A percentile compares a stretch with the other conserved stretches of the same genome.
Evolutionary conservation across 805 yeast species (phyloP).

Genomic region (Candida sithepensis): DNA sequence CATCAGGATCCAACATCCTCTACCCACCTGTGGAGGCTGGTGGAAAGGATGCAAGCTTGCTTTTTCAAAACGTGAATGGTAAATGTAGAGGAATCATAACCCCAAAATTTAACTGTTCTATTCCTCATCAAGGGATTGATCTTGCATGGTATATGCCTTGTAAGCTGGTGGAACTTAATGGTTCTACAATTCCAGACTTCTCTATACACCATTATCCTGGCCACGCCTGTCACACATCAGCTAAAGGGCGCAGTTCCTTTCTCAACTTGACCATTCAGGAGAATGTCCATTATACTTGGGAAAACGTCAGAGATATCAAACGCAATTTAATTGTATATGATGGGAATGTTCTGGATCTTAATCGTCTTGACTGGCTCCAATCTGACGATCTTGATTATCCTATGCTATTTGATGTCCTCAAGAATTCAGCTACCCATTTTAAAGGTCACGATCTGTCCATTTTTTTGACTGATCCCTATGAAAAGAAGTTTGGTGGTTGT

Average conservation of each 20-base stretch:
- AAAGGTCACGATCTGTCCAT: constrained; percentile 81
- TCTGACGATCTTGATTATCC: constrained; percentile 71
- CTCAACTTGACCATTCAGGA: constrained; percentile 58
- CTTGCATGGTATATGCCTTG: constrained; percentile 98
- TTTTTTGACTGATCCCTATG: constrained; percentile 60
- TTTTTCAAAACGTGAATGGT: constrained; percentile 90
- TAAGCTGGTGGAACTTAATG: constrained; percentile 63
- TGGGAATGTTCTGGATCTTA: constrained; percentile 84
- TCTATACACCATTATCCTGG: constrained; percentile 69
- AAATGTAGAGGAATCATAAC: constrained; percentile 76
- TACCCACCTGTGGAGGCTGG: constrained; percentile 89
- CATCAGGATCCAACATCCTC: constrained; percentile 64
- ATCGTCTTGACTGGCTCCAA: constrained; percentile 71
- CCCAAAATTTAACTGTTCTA: constrained; percentile 65
- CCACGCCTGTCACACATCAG: constrained; percentile 87
- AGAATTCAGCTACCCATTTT: constrained; percentile 47
- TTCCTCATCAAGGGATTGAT: constrained; percentile 60
- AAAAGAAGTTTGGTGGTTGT: constrained; percentile 74
- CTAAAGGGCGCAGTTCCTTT: constrained; percentile 63
- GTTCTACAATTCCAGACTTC: constrained; percentile 63
- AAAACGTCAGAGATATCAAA: constrained; percentile 63
- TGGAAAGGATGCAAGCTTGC: constrained; percentile 76
- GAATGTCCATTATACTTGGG: constrained; percentile 88
- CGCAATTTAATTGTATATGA: constrained; percentile 84
- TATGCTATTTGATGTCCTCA: constrained; percentile 58